Evolutionary conservation across 2,329 filamentous ascomycete genomes (phyloP), one percentile per base, ranked within the genome.

Genomic region (Kalmusia sp.): DNA sequence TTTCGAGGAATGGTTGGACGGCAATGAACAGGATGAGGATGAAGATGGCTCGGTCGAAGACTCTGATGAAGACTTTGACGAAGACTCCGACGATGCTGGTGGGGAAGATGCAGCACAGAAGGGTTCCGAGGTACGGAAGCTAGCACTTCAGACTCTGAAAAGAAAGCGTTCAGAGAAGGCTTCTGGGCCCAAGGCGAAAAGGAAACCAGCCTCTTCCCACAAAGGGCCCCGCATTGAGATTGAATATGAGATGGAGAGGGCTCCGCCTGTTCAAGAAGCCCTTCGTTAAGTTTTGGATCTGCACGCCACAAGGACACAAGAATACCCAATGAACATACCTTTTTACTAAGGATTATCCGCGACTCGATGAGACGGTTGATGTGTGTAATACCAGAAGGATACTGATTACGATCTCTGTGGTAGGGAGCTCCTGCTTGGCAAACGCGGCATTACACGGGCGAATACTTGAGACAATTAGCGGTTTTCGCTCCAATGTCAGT

Each of bases 1-100:
- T 69, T 84, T 98, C 45, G 91, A 98, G 75, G 93, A 98, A 70
- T 98, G 93, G 93, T 81, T 97, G 44, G 92, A 88, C 64, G 91
- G 87, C 56, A 89, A 84, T 52, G 85, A 82, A 54, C 80, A 76
- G 1, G 81, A 81, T 44, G 77, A 77, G 8, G 78, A 86, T n/a
- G n/a, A n/a, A n/a, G 89, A 84, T 52, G 85, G 83, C 54, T 80
- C 76, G 1, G 81, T 81, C 45, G 77, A 77, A 9, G 78, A 86
- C 14, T 79, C 77, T 5, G 83, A 82, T 4, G 82, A 82, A 17
- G 84, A 86, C 11, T n/a, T n/a, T n/a, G n/a, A n/a, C 27, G 82
- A 82, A 6, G 84, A 84, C 28, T 78, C 84, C n/a, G 84, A 85
- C 2, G 84, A 84, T 9, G 80, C 82, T 2, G 69, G 57, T 14